Conservation (phyloP, 192 early-diverging fungal species). For the Radiomyces spectabilis region DNA sequence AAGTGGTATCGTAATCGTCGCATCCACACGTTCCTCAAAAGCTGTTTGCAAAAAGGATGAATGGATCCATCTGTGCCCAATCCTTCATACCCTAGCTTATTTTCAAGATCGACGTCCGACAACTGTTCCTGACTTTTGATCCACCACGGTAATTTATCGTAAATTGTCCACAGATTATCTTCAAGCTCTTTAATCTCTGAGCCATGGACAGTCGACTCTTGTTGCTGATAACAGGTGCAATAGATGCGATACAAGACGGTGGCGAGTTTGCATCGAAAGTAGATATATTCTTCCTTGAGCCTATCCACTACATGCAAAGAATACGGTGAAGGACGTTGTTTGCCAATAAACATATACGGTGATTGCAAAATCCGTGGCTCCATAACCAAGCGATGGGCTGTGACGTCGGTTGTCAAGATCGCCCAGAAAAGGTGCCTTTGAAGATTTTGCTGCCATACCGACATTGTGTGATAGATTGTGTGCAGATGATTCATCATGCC, state of each 20-base stretch:
- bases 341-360: neutral
- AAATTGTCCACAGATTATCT: neutral
- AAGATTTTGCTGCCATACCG: slow-evolving; percentile 1
- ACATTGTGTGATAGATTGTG: neutral
- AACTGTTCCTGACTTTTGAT: neutral
- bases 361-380: neutral
- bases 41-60: slow-evolving; percentile 2
- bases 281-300: slow-evolving; percentile 7
- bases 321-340: neutral
- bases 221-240: neutral
- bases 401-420: neutral
- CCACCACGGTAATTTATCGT: slow-evolving; percentile 1
- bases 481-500: neutral
- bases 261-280: neutral
- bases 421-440: slow-evolving; percentile 1
- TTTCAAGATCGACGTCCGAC: neutral
- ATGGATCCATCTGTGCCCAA: too few species aligned
- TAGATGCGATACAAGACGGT: neutral
- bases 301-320: neutral
- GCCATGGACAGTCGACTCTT: neutral
- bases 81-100: too few species aligned
- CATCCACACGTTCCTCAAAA: neutral
- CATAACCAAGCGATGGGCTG: neutral
- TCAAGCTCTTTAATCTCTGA: neutral
- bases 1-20: slow-evolving; percentile 2